Evolutionary conservation across 2,329 filamentous ascomycete species (phyloP).

Genomic region (Exophiala phaeomuriformis): DNA sequence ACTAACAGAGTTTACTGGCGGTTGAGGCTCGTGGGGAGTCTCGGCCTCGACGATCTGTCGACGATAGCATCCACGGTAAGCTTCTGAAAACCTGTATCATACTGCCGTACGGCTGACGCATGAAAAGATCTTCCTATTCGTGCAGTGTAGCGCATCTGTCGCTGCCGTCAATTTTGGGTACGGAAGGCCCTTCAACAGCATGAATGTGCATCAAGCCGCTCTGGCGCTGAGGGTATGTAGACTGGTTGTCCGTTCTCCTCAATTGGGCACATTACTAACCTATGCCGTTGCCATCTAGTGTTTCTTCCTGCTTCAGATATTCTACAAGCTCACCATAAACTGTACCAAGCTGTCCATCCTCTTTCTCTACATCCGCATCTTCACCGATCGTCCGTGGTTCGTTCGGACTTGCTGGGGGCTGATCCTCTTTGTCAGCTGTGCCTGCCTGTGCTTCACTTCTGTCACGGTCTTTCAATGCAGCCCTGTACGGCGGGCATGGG

Average conservation of each 20-base stretch:
- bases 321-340: slow-evolving; percentile 41
- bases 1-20: slow-evolving; percentile 28
- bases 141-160: slow-evolving; percentile 28
- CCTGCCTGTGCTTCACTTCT: slow-evolving; percentile 40
- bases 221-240: slow-evolving; percentile 20
- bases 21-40: slow-evolving; percentile 20
- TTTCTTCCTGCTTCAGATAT: slow-evolving; percentile 47
- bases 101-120: neutral
- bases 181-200: slow-evolving; percentile 26
- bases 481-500: slow-evolving; percentile 44
- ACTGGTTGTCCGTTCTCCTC: neutral
- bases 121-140: slow-evolving; percentile 27
- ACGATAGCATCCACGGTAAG: slow-evolving; percentile 29
- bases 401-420: slow-evolving; percentile 39
- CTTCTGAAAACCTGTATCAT: neutral
- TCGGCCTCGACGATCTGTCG: slow-evolving; percentile 29
- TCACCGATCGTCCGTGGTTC: slow-evolving; percentile 42
- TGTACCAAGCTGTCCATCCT: slow-evolving; percentile 49
- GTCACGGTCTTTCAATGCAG: slow-evolving; percentile 47
- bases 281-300: slow-evolving; percentile 30
- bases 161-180: slow-evolving; percentile 31
- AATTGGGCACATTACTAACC: neutral
- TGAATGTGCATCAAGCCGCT: slow-evolving; percentile 25
- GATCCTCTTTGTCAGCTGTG: slow-evolving; percentile 40
- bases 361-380: slow-evolving; percentile 50